Evolutionary conservation across 2,329 filamentous ascomycete species (phyloP).

Genomic region (Aspergillus japonicus): DNA sequence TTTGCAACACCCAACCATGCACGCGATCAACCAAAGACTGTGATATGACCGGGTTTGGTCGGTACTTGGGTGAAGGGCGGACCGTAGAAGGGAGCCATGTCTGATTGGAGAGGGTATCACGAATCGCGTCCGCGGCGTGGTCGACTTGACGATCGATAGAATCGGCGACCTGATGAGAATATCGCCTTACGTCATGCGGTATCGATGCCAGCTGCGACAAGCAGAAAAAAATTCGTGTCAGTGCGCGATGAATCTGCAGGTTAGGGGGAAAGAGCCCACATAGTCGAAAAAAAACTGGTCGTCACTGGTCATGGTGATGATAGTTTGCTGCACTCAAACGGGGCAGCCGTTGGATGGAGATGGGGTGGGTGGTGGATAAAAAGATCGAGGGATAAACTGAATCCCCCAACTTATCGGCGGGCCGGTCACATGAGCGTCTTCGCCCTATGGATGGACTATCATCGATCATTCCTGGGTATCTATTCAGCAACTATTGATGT

Average conservation of each 20-base stretch:
- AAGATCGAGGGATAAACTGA: constrained; percentile 2
- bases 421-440: constrained; percentile 8
- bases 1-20: constrained; percentile 68
- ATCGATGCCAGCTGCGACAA: constrained; percentile 54
- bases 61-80: constrained; percentile 49
- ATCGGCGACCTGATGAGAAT: constrained; percentile 71
- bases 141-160: constrained; percentile 81
- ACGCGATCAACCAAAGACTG: constrained; percentile 54
- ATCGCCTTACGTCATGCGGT: constrained; percentile 66
- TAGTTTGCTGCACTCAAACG: not conserved
- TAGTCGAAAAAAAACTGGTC: constrained; percentile 76
- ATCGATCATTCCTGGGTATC: not conserved
- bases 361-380: constrained; percentile 8
- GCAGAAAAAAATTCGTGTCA: constrained; percentile 11
- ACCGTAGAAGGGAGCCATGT: constrained; percentile 72
- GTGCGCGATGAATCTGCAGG: not conserved
- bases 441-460: not conserved
- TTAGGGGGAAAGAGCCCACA: constrained; percentile 52
- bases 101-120: constrained; percentile 65
- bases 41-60: constrained; percentile 31
- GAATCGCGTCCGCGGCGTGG: constrained; percentile 66
- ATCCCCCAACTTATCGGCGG: not conserved
- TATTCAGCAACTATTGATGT: no score
- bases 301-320: constrained; percentile 69
- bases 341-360: constrained; percentile 1